Evolutionary conservation across 2,329 filamentous ascomycete genomes (phyloP).

Genomic region (Fusarium continuum): DNA sequence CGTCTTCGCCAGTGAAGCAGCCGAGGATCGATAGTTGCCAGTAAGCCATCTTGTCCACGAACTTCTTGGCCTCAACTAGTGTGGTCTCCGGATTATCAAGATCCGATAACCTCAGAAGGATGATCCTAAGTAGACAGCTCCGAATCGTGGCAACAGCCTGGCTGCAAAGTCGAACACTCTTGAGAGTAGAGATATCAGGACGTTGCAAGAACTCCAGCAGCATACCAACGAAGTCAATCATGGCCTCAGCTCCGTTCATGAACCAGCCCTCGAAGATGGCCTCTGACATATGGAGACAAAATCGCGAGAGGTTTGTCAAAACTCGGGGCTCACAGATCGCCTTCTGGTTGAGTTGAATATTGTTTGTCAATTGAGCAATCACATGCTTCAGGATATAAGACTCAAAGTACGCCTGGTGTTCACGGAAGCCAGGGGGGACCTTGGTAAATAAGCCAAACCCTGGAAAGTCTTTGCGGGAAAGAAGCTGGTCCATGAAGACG

Average conservation of each 20-base stretch:
- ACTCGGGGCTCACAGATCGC: constrained; percentile 82
- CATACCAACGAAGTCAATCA: constrained; percentile 86
- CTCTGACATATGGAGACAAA: constrained; percentile 83
- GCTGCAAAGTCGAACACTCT: constrained; percentile 90
- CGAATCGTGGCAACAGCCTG: constrained; percentile 82
- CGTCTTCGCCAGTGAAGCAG: constrained; percentile 79
- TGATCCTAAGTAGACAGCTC: constrained; percentile 78
- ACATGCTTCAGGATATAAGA: constrained; percentile 85
- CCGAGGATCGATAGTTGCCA: constrained; percentile 94
- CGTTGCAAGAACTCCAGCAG: constrained; percentile 89
- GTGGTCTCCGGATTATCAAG: constrained; percentile 71
- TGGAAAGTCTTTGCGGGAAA: constrained; percentile 87
- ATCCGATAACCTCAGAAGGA: constrained; percentile 84
- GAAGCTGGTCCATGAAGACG: constrained; percentile 86
- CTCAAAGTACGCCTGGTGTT: constrained; percentile 95
- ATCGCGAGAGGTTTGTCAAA: constrained; percentile 85
- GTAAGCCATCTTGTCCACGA: constrained; percentile 88
- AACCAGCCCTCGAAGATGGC: constrained; percentile 98
- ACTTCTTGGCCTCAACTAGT: constrained; percentile 71
- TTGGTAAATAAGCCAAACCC: constrained; percentile 88
- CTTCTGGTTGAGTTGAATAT: constrained; percentile 76
- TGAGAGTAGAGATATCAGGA: constrained; percentile 80
- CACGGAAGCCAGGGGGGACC: constrained; percentile 89
- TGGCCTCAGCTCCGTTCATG: constrained; percentile 81
- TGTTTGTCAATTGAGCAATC: constrained; percentile 74